Percentiles rank a stretch among this genome's conserved stretches.
Evolutionary conservation across 1,284 basidiomycete genomes (phyloP).

Genomic region (Stereum hirsutum): DNA sequence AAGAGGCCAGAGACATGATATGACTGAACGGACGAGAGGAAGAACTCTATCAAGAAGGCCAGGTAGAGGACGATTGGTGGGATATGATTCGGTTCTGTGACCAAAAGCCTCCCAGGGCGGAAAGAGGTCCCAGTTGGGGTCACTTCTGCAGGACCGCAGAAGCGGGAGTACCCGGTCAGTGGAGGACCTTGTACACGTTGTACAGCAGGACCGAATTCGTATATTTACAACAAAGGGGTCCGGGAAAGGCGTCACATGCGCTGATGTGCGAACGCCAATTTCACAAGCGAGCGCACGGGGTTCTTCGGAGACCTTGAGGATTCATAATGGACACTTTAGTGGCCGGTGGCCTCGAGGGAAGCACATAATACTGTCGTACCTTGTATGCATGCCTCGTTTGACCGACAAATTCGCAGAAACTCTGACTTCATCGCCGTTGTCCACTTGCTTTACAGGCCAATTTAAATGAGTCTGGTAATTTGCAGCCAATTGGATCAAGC

Average conservation of each 20-base stretch:
- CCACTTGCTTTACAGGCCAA: no score
- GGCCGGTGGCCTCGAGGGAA: no score
- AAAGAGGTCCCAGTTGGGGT: slow-evolving; percentile 14
- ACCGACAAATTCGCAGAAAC: no score
- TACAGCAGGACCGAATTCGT: slow-evolving; percentile 1
- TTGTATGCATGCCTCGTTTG: no score
- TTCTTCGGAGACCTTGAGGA: neutral
- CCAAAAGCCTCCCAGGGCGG: slow-evolving; percentile 6
- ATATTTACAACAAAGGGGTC: slow-evolving; percentile 7
- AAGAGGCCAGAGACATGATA: slow-evolving; percentile 17
- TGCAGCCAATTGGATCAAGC: no score
- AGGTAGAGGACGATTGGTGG: slow-evolving; percentile 16
- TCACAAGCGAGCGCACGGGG: slow-evolving; percentile 1
- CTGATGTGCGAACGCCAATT: slow-evolving; percentile 8
- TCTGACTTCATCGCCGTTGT: no score
- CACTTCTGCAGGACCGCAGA: slow-evolving; percentile 20
- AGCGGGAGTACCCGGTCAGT: slow-evolving; percentile 14
- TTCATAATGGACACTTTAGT: neutral
- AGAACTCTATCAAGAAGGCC: slow-evolving; percentile 19
- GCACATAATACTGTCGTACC: no score
- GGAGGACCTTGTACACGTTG: slow-evolving; percentile 11
- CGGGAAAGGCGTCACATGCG: slow-evolving; percentile 12
- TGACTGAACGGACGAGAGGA: slow-evolving; percentile 11
- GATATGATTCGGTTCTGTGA: slow-evolving; percentile 10
- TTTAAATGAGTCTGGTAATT: no score